phyloP scores from a whole-genome alignment of 1,284 basidiomycete species.

The Ustilago trichophora region DNA sequence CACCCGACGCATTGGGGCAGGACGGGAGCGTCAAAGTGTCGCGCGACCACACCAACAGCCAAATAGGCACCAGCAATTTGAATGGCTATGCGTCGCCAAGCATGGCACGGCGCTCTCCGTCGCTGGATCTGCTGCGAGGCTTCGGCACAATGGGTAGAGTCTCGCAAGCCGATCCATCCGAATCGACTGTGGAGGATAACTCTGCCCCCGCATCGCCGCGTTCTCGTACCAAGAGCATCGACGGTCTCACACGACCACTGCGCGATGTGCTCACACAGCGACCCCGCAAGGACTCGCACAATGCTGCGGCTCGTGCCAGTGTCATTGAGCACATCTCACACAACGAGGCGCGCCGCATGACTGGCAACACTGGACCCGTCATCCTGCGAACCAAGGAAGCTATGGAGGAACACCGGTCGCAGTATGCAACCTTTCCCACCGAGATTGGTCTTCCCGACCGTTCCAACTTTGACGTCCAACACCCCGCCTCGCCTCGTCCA shows the following conservation, averaged over 20 bases:
- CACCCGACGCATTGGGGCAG: constrained; percentile 8
- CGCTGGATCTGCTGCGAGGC: constrained; percentile 20
- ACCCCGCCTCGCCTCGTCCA: neutral
- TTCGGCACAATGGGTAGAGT: constrained; percentile 2
- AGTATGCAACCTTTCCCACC: constrained; percentile 7
- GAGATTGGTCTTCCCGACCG: constrained; percentile 12
- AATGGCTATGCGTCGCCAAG: constrained; percentile 1
- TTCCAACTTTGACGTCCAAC: constrained; percentile 9
- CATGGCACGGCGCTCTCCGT: constrained; percentile 15
- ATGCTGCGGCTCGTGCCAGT: constrained; percentile 13
- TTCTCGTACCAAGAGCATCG: constrained; percentile 32
- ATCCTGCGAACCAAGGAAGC: constrained; percentile 24
- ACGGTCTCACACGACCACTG: constrained; percentile 18
- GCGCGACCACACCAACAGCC: neutral
- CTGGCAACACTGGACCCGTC: constrained; percentile 16
- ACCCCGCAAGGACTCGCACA: constrained; percentile 10
- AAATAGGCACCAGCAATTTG: neutral
- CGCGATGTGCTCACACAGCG: constrained; percentile 23
- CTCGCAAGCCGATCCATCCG: neutral
- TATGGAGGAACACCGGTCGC: constrained; percentile 25
- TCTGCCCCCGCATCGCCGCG: constrained; percentile 8
- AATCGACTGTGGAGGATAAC: neutral
- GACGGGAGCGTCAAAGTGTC: neutral
- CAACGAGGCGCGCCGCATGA: constrained; percentile 29
- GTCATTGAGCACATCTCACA: constrained; percentile 42